Evolutionary conservation across 1,284 basidiomycete species (phyloP), one percentile per base, ranked within the genome.

Genomic region (Pterulicium gracile): DNA sequence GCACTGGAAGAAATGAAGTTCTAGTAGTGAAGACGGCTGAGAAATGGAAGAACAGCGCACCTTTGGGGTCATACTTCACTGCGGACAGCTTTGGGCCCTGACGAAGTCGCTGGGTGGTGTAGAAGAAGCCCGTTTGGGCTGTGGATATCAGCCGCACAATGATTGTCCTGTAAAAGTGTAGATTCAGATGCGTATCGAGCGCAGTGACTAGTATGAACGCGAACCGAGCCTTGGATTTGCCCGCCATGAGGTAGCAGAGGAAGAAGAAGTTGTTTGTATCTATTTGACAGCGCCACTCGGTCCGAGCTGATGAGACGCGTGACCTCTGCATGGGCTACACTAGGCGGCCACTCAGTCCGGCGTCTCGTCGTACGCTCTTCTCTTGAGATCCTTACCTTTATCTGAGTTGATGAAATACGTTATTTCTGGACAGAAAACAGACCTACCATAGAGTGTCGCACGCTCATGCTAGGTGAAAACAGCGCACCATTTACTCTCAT

Each of bases 51-150:
- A 10, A 32, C 7, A n/a, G 10, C 79, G 52, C 59, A 90, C 90
- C 88, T 62, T 70, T 68, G 1, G 89, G 89, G 58, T 94, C 90
- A 63, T 92, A 94, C 65, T 94, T 93, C 56, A 93, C 84, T 27
- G 85, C 81, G 24, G 84, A 78, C 48, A 94, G 67, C 61, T 76
- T 83, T 18, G 85, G 77, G 3, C 77, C 81, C 55, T 77, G 62
- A 23, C 90, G 73, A 43, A 82, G 65, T 18, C 89, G 74, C 53
- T 80, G 75, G 2, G 84, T 86, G 7, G 88, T 88, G 65, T 93
- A 94, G 63, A 92, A 92, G 67, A 77, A 91, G 14, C 90, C 90
- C 1, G 89, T 92, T 61, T 89, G 83, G 1, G 90, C 90, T 1
- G 88, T 90, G 13, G 89, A 93, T 47, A 93, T 80, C 54, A 94